These are phyloP conservation scores for Fusarium sp. DNA, from an alignment of 2,329 filamentous ascomycete genomes.

Conservation along the genomic window DNA sequence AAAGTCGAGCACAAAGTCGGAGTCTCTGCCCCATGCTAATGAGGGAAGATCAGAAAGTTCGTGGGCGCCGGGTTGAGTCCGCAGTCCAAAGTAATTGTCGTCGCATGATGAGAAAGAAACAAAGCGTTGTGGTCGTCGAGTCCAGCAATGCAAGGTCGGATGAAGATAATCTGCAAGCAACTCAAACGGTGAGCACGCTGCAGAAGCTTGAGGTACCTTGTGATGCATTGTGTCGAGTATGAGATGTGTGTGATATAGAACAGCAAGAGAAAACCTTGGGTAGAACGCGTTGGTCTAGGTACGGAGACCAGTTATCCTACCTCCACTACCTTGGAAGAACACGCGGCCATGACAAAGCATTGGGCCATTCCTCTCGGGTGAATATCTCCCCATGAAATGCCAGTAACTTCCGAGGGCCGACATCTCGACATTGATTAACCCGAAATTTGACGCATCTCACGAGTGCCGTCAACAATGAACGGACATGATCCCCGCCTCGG, in stretches of 20 bases:
- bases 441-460: not conserved
- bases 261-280: not conserved
- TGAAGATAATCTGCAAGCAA: not conserved
- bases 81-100: not conserved
- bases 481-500: not conserved
- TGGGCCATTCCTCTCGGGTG: not conserved
- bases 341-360: not conserved
- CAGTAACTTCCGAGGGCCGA: not conserved
- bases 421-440: not conserved
- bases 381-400: not conserved
- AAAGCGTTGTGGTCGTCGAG: not conserved
- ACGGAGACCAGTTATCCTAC: not conserved
- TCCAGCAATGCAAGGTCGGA: not conserved
- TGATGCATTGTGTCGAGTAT: not conserved
- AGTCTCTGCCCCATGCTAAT: not conserved
- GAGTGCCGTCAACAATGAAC: not conserved
- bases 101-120: not conserved
- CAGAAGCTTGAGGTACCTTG: not conserved
- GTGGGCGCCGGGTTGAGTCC: not conserved
- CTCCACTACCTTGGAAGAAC: not conserved
- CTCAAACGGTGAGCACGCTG: not conserved
- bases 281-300: not conserved
- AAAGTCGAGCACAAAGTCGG: not conserved
- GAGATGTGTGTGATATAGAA: not conserved
- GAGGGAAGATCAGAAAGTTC: not conserved